Percentiles rank a stretch among this genome's conserved stretches.
Conservation (phyloP, 495 filamentous ascomycete genomes). For the Hyphodiscus hymeniophilus region DNA sequence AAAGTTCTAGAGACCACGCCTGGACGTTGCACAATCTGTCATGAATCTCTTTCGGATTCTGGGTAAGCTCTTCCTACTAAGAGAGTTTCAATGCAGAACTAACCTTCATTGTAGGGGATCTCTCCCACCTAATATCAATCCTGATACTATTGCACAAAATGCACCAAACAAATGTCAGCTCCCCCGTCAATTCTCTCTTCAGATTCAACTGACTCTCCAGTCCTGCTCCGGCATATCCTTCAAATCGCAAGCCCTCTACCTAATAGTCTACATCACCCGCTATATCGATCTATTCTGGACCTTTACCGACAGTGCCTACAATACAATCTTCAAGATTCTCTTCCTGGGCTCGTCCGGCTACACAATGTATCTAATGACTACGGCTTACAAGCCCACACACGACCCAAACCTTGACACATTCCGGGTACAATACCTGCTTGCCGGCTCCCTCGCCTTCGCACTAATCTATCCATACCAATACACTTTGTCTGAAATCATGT, state of each 20-base stretch:
- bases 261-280: conserved; percentile 85
- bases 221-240: conserved; percentile 96
- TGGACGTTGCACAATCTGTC: conserved; percentile 7
- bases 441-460: conserved; percentile 66
- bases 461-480: conserved; percentile 80
- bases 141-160: conserved; percentile 95
- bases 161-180: conserved; percentile 69
- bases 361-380: conserved; percentile 94
- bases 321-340: conserved; percentile 89
- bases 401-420: conserved; percentile 95
- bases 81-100: neutral
- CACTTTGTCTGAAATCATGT: conserved; percentile 66
- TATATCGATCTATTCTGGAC: conserved; percentile 89
- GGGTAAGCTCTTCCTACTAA: conserved; percentile 38
- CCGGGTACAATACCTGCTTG: conserved; percentile 86
- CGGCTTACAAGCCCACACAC: conserved; percentile 90
- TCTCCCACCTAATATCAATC: conserved; percentile 92
- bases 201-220: conserved; percentile 38
- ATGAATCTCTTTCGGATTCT: conserved; percentile 90
- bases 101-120: conserved; percentile 54
- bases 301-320: conserved; percentile 69
- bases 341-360: conserved; percentile 87
- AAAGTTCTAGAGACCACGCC: neutral
- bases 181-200: neutral
- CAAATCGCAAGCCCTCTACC: conserved; percentile 91